These are phyloP conservation scores for Cyamopsis tetragonoloba DNA, from an alignment of 306 rosid genomes.

Conservation along the genomic window DNA sequence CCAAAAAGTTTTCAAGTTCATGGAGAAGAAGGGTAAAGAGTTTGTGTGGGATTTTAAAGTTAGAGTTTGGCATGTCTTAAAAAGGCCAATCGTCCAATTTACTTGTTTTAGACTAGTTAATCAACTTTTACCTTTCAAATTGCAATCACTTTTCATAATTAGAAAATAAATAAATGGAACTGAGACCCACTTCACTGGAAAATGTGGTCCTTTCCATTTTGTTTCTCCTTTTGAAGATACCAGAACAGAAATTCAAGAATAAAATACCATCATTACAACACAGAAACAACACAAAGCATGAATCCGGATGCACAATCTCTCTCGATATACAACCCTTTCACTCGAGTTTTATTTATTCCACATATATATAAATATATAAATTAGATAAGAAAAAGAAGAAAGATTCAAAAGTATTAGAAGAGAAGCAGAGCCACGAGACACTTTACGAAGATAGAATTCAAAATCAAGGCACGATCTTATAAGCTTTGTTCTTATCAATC, in stretches of 20 bases:
- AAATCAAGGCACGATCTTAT: constrained; percentile 57
- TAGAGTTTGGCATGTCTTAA: no score
- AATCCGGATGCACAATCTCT: neutral
- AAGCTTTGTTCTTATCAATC: constrained; percentile 52
- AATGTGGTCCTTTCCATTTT: neutral
- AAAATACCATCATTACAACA: neutral
- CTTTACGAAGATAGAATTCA: neutral
- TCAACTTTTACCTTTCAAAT: neutral
- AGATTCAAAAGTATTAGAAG: no score
- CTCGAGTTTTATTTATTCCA: neutral
- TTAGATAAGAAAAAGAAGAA: neutral
- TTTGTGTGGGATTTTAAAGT: no score
- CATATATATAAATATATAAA: no score
- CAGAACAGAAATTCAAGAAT: no score
- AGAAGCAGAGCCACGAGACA: neutral
- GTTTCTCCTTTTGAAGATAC: neutral
- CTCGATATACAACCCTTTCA: neutral
- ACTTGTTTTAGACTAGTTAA: neutral
- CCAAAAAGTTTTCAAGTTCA: neutral
- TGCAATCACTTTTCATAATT: neutral
- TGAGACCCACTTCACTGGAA: neutral
- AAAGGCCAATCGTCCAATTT: neutral
- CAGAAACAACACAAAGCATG: constrained; percentile 1
- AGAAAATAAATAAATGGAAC: neutral
- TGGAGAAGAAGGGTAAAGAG: no score